These are phyloP conservation scores for Cercospora beticola DNA, from an alignment of 2,329 filamentous ascomycete species.

Conservation along the genomic window DNA sequence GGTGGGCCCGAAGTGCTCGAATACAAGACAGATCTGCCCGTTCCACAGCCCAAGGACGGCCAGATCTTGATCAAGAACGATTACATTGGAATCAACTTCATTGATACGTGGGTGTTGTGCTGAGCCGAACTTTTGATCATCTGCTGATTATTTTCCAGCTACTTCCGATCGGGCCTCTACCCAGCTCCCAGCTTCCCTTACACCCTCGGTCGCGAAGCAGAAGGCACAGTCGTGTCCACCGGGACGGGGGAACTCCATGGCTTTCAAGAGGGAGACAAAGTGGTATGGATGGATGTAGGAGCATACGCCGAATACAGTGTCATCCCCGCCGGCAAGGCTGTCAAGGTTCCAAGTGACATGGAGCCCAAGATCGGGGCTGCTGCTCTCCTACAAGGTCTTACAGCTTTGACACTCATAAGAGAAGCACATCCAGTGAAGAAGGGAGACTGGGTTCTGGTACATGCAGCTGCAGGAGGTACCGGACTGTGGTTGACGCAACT, in stretches of 20 bases:
- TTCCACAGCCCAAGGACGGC: conserved; percentile 66
- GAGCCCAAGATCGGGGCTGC: conserved; percentile 65
- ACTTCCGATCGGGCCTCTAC: conserved; percentile 86
- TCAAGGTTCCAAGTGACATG: conserved; percentile 65
- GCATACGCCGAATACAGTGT: conserved; percentile 63
- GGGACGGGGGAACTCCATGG: conserved; percentile 53
- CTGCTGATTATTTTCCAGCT: conserved; percentile 46
- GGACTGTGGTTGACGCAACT: conserved; percentile 75
- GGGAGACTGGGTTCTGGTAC: conserved; percentile 79
- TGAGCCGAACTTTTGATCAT: not conserved
- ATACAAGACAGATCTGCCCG: conserved; percentile 67
- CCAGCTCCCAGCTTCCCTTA: conserved; percentile 65
- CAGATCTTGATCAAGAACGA: conserved; percentile 80
- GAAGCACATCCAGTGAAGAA: conserved; percentile 70
- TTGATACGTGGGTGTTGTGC: conserved; percentile 65
- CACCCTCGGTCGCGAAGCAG: conserved; percentile 76
- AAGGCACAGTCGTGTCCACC: conserved; percentile 66
- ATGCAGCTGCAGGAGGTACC: conserved; percentile 82
- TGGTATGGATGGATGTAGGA: conserved; percentile 63
- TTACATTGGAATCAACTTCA: conserved; percentile 80
- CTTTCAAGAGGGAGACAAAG: conserved; percentile 66
- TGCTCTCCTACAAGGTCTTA: conserved; percentile 75
- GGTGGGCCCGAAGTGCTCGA: conserved; percentile 71
- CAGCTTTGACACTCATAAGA: conserved; percentile 73
- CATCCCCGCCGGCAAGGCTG: conserved; percentile 53